Base-by-base conservation (phyloP, 2,329 filamentous ascomycete species). In the Aspergillus sp. region DNA sequence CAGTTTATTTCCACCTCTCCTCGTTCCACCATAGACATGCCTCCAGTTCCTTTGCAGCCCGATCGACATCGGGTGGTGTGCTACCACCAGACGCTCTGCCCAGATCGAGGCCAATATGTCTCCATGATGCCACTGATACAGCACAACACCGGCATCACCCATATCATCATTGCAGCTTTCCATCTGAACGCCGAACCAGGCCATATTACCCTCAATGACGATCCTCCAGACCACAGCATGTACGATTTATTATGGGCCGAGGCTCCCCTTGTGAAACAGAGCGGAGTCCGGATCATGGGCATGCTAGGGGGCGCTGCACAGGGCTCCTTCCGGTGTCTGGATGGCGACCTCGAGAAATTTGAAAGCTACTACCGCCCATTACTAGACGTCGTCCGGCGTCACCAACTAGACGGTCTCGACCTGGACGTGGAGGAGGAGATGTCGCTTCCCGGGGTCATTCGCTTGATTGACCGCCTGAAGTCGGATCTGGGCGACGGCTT, bases 261-360 rank as follows among this genome's bases (percentile, higher is more conserved):
- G 70, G 82, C 90, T 8, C 79, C 81, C 7, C 76, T 85, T 57
- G 75, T 96, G 5, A 87, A 94, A 68, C 81, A 81, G 2, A 79
- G 80, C 6, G 90, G 90, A 40, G 79, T 96, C 57, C 90, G 87
- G 62, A 84, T 96, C 11, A 79, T 95, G 67, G 89, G 84, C 50
- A 94, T 96, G 89, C 78, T 96, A 1, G 92, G 92, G 36, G 92
- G 92, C 14, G 90, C 91, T 2, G 90, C 90, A 0, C 80, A 81
- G 53, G 92, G 91, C 10, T 87, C 84, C 11, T 96, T 82, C 66
- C 74, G 78, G 45, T 78, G 82, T 50, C 75, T 86, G 3, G 82
- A 87, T 63, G 82, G 83, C 51, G 67, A 76, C 35, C 72, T 74
- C 24, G 74, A 79, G 47, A 74, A 78, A 20, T 95, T 95, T 64